These are phyloP conservation scores for Nectriaceae sp. DNA, from an alignment of 2,329 filamentous ascomycete species.

Conservation along the genomic window DNA sequence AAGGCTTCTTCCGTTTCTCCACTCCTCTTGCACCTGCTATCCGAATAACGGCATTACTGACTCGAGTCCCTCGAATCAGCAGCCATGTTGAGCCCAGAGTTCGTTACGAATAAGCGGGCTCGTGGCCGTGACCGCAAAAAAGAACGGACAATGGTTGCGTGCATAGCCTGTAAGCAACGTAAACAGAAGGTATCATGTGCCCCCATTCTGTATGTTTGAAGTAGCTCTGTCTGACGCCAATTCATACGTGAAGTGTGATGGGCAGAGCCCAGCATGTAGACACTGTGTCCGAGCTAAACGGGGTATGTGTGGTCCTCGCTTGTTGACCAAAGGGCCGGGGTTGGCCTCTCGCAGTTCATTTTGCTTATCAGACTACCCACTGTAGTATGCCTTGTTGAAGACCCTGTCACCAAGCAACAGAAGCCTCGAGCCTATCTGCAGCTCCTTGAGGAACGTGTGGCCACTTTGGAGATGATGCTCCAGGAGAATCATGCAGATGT, in stretches of 20 bases:
- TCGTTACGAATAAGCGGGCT: no score
- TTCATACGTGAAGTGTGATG: not conserved
- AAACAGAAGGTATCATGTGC: not conserved
- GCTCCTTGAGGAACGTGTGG: slow-evolving; percentile 28
- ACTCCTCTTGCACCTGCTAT: no score
- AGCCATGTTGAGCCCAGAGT: no score
- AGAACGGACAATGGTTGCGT: not conserved
- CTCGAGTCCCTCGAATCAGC: no score
- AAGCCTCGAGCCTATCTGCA: slow-evolving; percentile 34
- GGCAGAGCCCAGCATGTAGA: not conserved
- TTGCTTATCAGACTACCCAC: not conserved
- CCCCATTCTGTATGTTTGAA: no score
- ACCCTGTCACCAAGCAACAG: slow-evolving; percentile 27
- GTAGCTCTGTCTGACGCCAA: not conserved
- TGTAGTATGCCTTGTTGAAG: slow-evolving; percentile 25
- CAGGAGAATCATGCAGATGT: not conserved
- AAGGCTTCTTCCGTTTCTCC: no score
- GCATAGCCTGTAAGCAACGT: not conserved
- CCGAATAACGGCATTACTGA: no score
- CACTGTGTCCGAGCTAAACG: not conserved
- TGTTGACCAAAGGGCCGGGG: not conserved
- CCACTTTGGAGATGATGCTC: slow-evolving; percentile 19
- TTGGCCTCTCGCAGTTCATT: no score
- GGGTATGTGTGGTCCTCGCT: not conserved
- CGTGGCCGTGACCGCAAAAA: no score